A percentile compares a stretch with the other conserved stretches of the same genome.
These are phyloP conservation scores for Clarireedia homoeocarpa DNA, from an alignment of 2,329 filamentous ascomycete species.

Conservation along the genomic window DNA sequence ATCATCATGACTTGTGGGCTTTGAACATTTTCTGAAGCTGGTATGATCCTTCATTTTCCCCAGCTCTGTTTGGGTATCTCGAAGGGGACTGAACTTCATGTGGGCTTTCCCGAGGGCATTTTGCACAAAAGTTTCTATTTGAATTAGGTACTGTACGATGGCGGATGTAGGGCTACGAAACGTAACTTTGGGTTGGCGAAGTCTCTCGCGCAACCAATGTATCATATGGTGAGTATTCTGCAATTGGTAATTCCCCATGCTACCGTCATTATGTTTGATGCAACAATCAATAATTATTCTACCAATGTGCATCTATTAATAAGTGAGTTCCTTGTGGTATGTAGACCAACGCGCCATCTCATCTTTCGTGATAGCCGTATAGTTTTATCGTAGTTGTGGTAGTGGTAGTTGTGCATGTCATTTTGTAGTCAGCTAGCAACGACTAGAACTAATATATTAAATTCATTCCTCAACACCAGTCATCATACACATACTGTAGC, in stretches of 20 bases:
- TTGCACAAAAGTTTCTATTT: constrained; percentile 15
- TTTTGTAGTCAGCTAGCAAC: too few species aligned
- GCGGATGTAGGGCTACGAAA: not conserved
- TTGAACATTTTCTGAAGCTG: constrained; percentile 27
- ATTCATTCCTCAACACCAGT: too few species aligned
- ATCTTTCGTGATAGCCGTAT: too few species aligned
- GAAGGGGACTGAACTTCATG: constrained; percentile 29
- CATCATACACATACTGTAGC: too few species aligned
- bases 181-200: not conserved
- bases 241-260: not conserved
- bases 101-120: constrained; percentile 24
- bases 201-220: constrained; percentile 4
- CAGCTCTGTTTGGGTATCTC: constrained; percentile 17
- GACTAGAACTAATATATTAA: too few species aligned
- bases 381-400: too few species aligned
- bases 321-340: too few species aligned
- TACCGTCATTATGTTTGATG: not conserved
- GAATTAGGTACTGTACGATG: not conserved
- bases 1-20: constrained; percentile 24
- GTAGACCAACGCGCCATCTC: too few species aligned
- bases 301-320: too few species aligned
- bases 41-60: constrained; percentile 28
- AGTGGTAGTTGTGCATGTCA: too few species aligned
- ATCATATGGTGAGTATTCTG: constrained; percentile 12
- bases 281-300: too few species aligned